These are phyloP conservation scores for Athelia psychrophila DNA, from an alignment of 1,284 basidiomycete genomes.

Conservation along the genomic window DNA sequence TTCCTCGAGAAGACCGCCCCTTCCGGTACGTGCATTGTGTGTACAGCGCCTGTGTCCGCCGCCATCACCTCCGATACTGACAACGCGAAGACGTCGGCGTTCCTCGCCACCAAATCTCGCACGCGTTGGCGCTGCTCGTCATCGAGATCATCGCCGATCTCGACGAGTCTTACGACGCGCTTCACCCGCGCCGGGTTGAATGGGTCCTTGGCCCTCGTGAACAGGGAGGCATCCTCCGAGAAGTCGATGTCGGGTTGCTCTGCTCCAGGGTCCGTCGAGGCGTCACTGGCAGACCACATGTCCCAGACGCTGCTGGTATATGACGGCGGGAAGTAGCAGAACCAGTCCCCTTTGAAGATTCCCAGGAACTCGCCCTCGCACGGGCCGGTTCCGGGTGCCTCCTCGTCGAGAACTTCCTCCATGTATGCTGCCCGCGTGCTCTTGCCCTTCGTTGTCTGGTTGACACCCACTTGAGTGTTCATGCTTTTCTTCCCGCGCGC, in stretches of 20 bases:
- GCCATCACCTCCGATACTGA: conserved; percentile 22
- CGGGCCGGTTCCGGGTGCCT: too few relatives aligned
- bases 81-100: conserved; percentile 28
- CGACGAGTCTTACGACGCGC: conserved; percentile 18
- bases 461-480: too few relatives aligned
- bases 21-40: conserved; percentile 15
- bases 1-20: conserved; percentile 7
- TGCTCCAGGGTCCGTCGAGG: not conserved
- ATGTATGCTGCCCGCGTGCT: too few relatives aligned
- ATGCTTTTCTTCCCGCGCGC: too few relatives aligned
- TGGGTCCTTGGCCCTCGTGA: conserved; percentile 14
- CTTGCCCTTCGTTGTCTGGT: too few relatives aligned
- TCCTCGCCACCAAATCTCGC: conserved; percentile 11
- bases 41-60: conserved; percentile 7
- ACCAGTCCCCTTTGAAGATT: too few relatives aligned
- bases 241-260: conserved; percentile 11
- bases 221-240: not conserved
- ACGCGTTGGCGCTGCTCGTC: conserved; percentile 12
- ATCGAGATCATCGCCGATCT: conserved; percentile 15
- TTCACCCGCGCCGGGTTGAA: conserved; percentile 18
- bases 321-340: too few relatives aligned
- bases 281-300: too few relatives aligned
- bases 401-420: too few relatives aligned
- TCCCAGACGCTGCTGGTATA: too few relatives aligned
- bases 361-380: too few relatives aligned